Percentiles rank a stretch among this genome's conserved stretches.
Conservation (phyloP, 768 basidiomycete species). For the Termitomyces sp. region DNA sequence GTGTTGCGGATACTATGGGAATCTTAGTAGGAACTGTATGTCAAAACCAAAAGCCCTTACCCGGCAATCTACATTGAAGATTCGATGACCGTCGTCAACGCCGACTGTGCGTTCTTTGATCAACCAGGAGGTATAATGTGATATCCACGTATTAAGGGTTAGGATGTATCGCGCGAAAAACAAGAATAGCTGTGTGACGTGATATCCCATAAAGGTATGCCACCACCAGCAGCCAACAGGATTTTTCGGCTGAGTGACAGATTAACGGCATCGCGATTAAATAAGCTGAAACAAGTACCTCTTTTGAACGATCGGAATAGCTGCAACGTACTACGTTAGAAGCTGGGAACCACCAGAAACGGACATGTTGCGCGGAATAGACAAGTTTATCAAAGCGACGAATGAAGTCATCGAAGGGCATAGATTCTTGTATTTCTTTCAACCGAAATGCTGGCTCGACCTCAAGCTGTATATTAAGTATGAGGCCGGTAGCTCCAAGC, state of each 20-base stretch:
- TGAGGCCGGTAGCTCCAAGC: constrained; percentile 84
- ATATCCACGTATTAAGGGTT: constrained; percentile 57
- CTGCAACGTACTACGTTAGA: constrained; percentile 67
- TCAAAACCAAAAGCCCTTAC: constrained; percentile 37
- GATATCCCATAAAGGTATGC: constrained; percentile 69
- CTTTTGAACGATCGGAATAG: constrained; percentile 65
- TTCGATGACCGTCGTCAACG: constrained; percentile 72
- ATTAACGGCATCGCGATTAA: constrained; percentile 1
- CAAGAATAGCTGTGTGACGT: constrained; percentile 79
- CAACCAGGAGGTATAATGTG: constrained; percentile 65
- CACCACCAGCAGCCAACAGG: constrained; percentile 59
- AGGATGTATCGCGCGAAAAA: constrained; percentile 68
- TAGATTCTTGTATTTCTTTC: constrained; percentile 60
- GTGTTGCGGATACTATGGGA: constrained; percentile 73
- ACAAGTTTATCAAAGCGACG: constrained; percentile 49
- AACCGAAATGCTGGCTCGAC: constrained; percentile 82
- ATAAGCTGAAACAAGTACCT: constrained; percentile 42
- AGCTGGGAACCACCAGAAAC: constrained; percentile 94
- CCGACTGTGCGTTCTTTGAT: constrained; percentile 45
- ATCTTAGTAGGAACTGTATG: not conserved
- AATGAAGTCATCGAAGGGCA: constrained; percentile 60
- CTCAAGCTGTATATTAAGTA: constrained; percentile 69
- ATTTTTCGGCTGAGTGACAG: constrained; percentile 38
- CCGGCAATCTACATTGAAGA: constrained; percentile 93
- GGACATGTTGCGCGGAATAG: constrained; percentile 76